Evolutionary conservation across 108 stramenopile species (phyloP), one percentile per base, ranked within the genome.

Genomic region (Nitzschia inconspicua): DNA sequence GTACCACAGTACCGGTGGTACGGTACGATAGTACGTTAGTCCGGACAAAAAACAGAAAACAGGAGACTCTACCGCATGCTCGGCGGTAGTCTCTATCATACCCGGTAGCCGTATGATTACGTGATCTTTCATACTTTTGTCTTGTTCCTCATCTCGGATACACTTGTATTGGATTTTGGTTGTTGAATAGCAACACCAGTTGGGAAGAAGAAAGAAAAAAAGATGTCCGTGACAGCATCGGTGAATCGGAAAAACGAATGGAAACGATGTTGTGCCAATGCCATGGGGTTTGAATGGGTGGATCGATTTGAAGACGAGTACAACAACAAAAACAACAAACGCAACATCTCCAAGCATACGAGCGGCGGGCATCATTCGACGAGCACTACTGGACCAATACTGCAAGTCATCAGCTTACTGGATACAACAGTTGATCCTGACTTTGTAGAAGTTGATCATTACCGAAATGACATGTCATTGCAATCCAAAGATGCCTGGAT

Each of bases 251-350:
- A 60, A 48, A 43, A 63, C 3, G 69, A 77, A 50, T 77, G 69
- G 69, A 30, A 63, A 32, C 47, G 63, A 4, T 70, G 76, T 30
- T 77, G 69, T 28, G 47, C 55, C 3, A 31, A 43, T 19, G 65
- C 58, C 22, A 50, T 65, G 47, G 76, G 76, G 3, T 66, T 69
- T 50, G 70, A 72, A 51, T 72, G 62, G 63, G 70, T 72, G 10
- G 63, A 72, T 57, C 25, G 44, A 20, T 60, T 66, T 9, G 59
- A 63, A 5, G 46, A 57, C 27, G 58, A 60, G 3, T 11, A 46
- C 1, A 53, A 66, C 30, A 32, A 50, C 3, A 24, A 51, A 14
- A 60, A 65, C 37, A 18, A n/a, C 3, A 30, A 8, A 16, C 8
- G 16, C 4, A 51, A 9, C 41, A 18, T 20, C 10, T 16, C 31